phyloP scores from a whole-genome alignment of 441 rosid genomes.

The Mallotus japonicus region DNA sequence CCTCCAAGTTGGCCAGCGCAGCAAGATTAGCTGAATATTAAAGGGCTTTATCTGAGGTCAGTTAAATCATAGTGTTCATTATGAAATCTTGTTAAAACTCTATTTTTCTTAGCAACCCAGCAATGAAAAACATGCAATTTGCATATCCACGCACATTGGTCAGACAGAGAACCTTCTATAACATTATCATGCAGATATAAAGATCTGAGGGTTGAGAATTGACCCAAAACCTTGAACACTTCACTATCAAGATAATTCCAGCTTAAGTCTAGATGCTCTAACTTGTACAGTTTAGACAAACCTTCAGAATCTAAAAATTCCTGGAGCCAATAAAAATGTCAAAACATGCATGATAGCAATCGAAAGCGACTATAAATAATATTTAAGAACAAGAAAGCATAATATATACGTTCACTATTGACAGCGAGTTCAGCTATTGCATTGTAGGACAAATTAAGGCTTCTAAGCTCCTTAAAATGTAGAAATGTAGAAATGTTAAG shows the following conservation, averaged over 20 bases:
- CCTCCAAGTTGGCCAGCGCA: constrained; percentile 6
- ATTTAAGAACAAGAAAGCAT: neutral
- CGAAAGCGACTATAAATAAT: neutral
- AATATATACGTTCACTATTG: neutral
- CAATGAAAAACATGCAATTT: neutral
- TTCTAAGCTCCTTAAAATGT: constrained; percentile 8
- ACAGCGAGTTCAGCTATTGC: neutral
- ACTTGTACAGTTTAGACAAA: constrained; percentile 1
- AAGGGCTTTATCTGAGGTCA: too few relatives aligned
- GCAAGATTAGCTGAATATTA: neutral
- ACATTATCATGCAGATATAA: constrained; percentile 10
- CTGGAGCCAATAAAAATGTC: neutral
- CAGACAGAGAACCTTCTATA: neutral
- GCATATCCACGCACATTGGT: neutral
- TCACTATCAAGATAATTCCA: neutral
- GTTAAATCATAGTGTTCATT: too few relatives aligned
- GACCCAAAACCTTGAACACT: neutral
- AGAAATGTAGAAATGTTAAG: constrained; percentile 2
- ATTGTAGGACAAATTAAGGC: constrained; percentile 14
- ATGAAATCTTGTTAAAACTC: too few relatives aligned
- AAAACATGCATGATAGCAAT: too few relatives aligned
- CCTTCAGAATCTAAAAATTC: neutral
- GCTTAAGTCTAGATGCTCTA: constrained; percentile 2
- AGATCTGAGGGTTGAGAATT: constrained; percentile 7
- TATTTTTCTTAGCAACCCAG: neutral